Percentiles rank a stretch among this genome's conserved stretches.
Conservation (phyloP, 1,284 basidiomycete genomes). For the Ustilago cynodontis region DNA sequence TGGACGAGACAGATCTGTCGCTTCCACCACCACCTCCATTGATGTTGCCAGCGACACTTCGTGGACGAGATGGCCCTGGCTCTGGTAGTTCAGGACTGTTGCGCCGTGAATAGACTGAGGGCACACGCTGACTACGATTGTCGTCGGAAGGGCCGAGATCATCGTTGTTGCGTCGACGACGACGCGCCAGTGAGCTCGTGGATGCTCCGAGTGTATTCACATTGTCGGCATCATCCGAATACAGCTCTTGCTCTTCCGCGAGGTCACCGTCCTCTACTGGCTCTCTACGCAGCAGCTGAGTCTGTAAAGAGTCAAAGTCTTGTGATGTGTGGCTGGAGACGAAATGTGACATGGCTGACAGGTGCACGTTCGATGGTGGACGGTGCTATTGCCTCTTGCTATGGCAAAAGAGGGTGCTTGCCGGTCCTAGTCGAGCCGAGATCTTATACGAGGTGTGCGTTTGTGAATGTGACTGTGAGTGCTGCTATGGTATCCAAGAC, state of each 20-base stretch:
- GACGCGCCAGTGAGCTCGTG: slow-evolving; percentile 24
- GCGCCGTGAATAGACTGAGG: slow-evolving; percentile 51
- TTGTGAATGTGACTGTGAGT: no score
- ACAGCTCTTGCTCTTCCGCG: slow-evolving; percentile 17
- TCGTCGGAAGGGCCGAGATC: slow-evolving; percentile 19
- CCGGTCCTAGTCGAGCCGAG: no score
- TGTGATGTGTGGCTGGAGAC: slow-evolving; percentile 59
- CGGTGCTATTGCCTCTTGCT: background rate
- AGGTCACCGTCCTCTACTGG: slow-evolving; percentile 37
- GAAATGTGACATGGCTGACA: slow-evolving; percentile 64
- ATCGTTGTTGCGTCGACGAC: slow-evolving; percentile 29
- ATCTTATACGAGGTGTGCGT: background rate
- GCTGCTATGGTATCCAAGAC: no score
- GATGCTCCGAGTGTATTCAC: background rate
- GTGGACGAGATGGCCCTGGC: slow-evolving; percentile 35
- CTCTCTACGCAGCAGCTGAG: slow-evolving; percentile 58
- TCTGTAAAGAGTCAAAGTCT: slow-evolving; percentile 63
- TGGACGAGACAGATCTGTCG: no score
- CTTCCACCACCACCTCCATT: background rate
- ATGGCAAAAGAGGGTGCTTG: background rate
- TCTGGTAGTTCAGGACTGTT: slow-evolving; percentile 46
- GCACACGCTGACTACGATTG: slow-evolving; percentile 24
- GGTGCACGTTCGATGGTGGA: background rate
- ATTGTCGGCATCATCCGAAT: slow-evolving; percentile 26
- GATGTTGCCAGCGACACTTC: slow-evolving; percentile 23